Evolutionary conservation across 1,139 yeast species (phyloP).

Genomic region (Kurtzmaniella quercitrusa): DNA sequence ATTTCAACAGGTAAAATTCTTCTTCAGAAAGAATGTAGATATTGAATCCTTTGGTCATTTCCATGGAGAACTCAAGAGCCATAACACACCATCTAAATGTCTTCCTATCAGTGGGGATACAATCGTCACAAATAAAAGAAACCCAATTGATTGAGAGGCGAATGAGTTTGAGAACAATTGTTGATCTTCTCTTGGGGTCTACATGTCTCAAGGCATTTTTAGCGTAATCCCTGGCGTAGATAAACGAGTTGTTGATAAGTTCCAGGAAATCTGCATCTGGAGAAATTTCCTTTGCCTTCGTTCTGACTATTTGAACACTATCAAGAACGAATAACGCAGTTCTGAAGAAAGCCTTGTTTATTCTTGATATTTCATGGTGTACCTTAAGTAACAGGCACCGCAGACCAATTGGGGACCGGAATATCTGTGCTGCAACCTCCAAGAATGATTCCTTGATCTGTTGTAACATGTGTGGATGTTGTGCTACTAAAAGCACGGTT

Average conservation of each 20-base stretch:
- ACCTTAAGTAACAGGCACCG: slow-evolving; percentile 72
- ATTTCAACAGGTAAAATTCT: slow-evolving; percentile 67
- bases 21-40: slow-evolving; percentile 76
- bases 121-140: slow-evolving; percentile 87
- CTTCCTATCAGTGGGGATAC: slow-evolving; percentile 84
- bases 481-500: slow-evolving; percentile 62
- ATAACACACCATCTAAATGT: slow-evolving; percentile 96
- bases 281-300: slow-evolving; percentile 30
- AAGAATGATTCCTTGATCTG: slow-evolving; percentile 40
- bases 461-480: slow-evolving; percentile 34
- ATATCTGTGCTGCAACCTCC: slow-evolving; percentile 51
- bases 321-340: slow-evolving; percentile 67
- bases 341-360: slow-evolving; percentile 64
- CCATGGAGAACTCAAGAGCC: slow-evolving; percentile 95
- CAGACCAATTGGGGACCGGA: slow-evolving; percentile 48
- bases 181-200: slow-evolving; percentile 63
- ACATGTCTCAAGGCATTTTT: slow-evolving; percentile 64
- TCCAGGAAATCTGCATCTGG: slow-evolving; percentile 67
- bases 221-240: slow-evolving; percentile 82
- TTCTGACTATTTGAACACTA: slow-evolving; percentile 54
- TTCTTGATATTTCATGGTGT: slow-evolving; percentile 66
- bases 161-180: slow-evolving; percentile 68
- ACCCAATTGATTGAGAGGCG: slow-evolving; percentile 87
- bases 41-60: slow-evolving; percentile 86
- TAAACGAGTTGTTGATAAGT: slow-evolving; percentile 68